Evolutionary conservation across 495 filamentous ascomycete species (phyloP).

Genomic region (Haplographium delicatum): DNA sequence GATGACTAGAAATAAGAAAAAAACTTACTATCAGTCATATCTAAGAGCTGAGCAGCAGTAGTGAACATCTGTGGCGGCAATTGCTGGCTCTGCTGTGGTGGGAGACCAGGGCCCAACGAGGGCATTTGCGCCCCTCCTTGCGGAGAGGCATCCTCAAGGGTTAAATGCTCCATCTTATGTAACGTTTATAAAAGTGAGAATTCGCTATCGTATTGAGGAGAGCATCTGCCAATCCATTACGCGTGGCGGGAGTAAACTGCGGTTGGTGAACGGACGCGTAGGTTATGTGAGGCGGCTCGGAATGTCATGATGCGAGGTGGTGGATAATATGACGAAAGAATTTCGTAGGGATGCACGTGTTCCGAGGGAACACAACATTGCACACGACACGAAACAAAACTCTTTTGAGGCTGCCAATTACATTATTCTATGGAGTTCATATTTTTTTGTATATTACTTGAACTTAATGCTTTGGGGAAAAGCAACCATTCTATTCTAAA

Average conservation of each 20-base stretch:
- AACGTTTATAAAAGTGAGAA: constrained; percentile 5
- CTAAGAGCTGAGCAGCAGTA: constrained; percentile 87
- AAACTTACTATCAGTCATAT: constrained; percentile 89
- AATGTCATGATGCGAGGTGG: background rate
- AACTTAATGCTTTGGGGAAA: no score
- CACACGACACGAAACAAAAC: no score
- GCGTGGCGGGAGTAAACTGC: constrained; percentile 11
- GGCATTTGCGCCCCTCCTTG: constrained; percentile 18
- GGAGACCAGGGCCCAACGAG: constrained; percentile 13
- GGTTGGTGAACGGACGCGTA: background rate
- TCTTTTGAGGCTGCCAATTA: no score
- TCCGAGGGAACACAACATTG: background rate
- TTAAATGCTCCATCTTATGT: constrained; percentile 44
- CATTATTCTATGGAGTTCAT: background rate
- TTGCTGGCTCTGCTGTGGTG: constrained; percentile 38
- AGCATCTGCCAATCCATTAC: constrained; percentile 18
- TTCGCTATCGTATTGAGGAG: constrained; percentile 8
- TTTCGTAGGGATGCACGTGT: constrained; percentile 6
- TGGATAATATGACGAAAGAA: constrained; percentile 5
- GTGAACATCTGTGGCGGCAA: constrained; percentile 94
- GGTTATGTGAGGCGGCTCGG: background rate
- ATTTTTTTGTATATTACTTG: background rate
- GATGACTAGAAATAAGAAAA: background rate
- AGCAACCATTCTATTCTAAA: no score
- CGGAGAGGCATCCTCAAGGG: constrained; percentile 37